phyloP scores from a whole-genome alignment of 495 filamentous ascomycete genomes.

The Hyphodiscus hymeniophilus region DNA sequence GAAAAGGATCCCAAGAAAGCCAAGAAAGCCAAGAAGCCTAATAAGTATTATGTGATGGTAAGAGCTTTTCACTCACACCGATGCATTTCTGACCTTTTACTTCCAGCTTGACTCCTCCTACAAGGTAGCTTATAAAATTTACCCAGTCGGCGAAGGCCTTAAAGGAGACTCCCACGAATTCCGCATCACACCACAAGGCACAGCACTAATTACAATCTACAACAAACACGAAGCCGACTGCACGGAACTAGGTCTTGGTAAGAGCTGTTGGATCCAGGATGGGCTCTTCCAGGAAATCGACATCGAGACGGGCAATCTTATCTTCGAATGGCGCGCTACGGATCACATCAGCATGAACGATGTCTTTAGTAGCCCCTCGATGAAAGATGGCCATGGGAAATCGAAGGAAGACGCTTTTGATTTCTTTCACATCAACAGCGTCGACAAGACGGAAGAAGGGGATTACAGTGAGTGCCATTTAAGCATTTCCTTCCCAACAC shows the following conservation, averaged over 20 bases:
- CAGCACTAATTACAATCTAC: no score
- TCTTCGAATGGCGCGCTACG: no score
- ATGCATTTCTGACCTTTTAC: neutral
- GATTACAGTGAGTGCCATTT: no score
- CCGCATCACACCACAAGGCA: no score
- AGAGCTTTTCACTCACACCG: neutral
- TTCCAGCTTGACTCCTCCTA: conserved; percentile 39
- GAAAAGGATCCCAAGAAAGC: no score
- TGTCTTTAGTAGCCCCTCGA: conserved; percentile 36
- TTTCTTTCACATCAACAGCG: conserved; percentile 58
- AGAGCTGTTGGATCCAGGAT: no score
- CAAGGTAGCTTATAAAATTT: conserved; percentile 31
- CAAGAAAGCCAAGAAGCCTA: conserved; percentile 39
- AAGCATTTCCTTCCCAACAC: no score
- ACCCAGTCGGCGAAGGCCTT: conserved; percentile 25
- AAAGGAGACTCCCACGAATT: conserved; percentile 17
- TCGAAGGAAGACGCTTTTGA: conserved; percentile 41
- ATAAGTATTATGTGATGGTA: conserved; percentile 42
- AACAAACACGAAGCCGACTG: no score
- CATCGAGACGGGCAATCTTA: no score
- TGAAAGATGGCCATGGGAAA: conserved; percentile 31
- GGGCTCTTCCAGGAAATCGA: no score
- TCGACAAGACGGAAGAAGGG: conserved; percentile 48
- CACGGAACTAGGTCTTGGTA: no score
- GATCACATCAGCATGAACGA: conserved; percentile 28